Evolutionary conservation across 2,329 filamentous ascomycete genomes (phyloP).

Genomic region (Massarina eburnea): DNA sequence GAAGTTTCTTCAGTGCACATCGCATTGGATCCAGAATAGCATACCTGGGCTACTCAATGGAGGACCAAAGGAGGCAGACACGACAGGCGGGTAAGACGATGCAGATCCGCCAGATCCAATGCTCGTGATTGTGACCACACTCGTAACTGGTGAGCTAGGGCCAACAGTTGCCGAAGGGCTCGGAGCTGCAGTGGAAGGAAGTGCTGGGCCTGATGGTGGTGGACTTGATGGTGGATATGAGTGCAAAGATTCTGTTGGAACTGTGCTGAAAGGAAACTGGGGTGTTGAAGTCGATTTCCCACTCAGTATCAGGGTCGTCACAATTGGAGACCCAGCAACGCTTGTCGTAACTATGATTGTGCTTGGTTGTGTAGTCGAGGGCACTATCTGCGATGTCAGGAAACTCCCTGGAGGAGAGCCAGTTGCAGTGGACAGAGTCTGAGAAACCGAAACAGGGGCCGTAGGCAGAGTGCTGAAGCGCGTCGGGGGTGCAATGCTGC

Average conservation of each 20-base stretch:
- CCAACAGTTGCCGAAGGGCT: background rate
- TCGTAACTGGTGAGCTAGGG: too few species aligned
- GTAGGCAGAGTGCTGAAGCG: slow-evolving; percentile 11
- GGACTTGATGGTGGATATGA: too few species aligned
- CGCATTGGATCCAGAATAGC: too few species aligned
- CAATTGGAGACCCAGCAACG: background rate
- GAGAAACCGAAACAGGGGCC: background rate
- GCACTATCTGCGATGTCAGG: background rate
- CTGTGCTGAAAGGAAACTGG: background rate
- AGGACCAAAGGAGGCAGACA: too few species aligned
- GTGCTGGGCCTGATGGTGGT: background rate
- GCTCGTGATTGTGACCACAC: too few species aligned
- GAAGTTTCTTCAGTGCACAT: too few species aligned
- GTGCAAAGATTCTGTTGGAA: background rate
- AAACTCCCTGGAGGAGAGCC: background rate
- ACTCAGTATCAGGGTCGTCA: background rate
- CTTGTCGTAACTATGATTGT: background rate
- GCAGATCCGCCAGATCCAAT: too few species aligned
- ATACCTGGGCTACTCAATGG: too few species aligned
- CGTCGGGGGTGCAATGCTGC: slow-evolving; percentile 32
- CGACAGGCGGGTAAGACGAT: too few species aligned
- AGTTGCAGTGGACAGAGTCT: background rate
- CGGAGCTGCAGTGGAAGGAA: background rate
- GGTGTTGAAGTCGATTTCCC: background rate
- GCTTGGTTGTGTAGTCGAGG: background rate